Base-by-base conservation (phyloP, 2,329 filamentous ascomycete species). In the Penicillium sp. region DNA sequence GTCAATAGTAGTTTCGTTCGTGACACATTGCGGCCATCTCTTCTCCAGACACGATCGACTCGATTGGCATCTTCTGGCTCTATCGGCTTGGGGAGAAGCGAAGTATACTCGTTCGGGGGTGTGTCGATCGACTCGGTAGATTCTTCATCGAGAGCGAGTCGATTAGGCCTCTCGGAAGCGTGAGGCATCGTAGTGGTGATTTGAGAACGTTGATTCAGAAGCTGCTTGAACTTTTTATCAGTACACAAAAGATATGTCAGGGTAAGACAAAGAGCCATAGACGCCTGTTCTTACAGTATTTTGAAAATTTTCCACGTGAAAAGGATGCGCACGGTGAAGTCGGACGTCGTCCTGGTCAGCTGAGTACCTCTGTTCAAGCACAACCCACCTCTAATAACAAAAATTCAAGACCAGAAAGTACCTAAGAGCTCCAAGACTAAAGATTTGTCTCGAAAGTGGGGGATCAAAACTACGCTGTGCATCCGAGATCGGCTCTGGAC, bases 1-100 rank as follows among this genome's bases (percentile, higher is more conserved):
- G 77, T 71, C 4, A 83, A 67, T 15, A 85, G 69, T 26, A 80
- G 75, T 22, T 19, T 28, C 55, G 77, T 75, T 19, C 71, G 73
- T 22, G 69, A 45, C 26, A 30, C 24, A 13, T 44, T 42, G 24
- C 15, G 1, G 2, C 35, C 37, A 8, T 33, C 37, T 19, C 28
- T 8, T 30, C 9, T 8, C 33, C 35, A 38, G 30, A 26, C 4
- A 30, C 3, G 15, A 28, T 54, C 24, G 3, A 10, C 22, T 13
- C 30, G 35, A 24, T n/a, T 7, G 4, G 28, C 38, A 17, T 44
- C 53, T 22, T 55, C 53, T 2, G 24, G 38, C 22, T 55, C 61
- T 3, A 66, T 55, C 2, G 68, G 65, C 15, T 70, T 72, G 10
- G 72, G 65, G 13, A 76, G 63, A 9, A 76, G 71, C 17, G 67